Conservation (phyloP, 176 grass and related monocot species). For the Carex scoparia region DNA sequence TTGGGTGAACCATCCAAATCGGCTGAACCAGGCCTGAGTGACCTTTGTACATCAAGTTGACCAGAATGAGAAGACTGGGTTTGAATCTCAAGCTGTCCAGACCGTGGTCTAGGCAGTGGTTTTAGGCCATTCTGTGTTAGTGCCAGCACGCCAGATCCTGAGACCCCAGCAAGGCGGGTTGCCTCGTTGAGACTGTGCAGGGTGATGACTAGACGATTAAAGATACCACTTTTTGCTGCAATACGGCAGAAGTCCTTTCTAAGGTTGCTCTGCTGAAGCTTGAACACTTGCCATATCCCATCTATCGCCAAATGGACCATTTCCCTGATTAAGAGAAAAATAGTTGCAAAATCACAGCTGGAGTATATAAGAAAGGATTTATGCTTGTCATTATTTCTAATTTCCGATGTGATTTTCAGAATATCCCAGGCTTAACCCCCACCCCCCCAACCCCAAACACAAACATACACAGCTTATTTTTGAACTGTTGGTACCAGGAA, state of each 20-base stretch:
- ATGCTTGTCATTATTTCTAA: neutral
- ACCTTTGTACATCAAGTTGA: conserved; percentile 8
- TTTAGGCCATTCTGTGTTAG: conserved; percentile 57
- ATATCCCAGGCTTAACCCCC: neutral
- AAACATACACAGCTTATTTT: neutral
- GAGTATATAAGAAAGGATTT: conserved; percentile 8
- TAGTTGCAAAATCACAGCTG: conserved; percentile 9
- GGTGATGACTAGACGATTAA: conserved; percentile 80
- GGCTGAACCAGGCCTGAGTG: conserved; percentile 14
- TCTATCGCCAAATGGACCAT: conserved; percentile 99
- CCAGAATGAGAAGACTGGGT: conserved; percentile 41
- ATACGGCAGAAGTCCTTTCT: conserved; percentile 96
- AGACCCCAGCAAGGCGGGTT: conserved; percentile 67
- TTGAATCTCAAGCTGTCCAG: conserved; percentile 60
- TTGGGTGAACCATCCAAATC: conserved; percentile 53
- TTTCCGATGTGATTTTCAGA: neutral
- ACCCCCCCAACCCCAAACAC: neutral
- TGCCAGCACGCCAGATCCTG: conserved; percentile 53
- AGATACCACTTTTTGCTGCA: conserved; percentile 90
- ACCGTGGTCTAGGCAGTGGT: conserved; percentile 50
- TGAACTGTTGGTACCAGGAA: neutral
- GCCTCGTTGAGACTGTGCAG: conserved; percentile 98
- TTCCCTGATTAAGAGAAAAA: conserved; percentile 60
- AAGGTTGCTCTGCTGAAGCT: conserved; percentile 75
- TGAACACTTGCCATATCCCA: conserved; percentile 97